Base-by-base conservation (phyloP, 306 rosid genomes). In the Cucurbita maxima region DNA sequence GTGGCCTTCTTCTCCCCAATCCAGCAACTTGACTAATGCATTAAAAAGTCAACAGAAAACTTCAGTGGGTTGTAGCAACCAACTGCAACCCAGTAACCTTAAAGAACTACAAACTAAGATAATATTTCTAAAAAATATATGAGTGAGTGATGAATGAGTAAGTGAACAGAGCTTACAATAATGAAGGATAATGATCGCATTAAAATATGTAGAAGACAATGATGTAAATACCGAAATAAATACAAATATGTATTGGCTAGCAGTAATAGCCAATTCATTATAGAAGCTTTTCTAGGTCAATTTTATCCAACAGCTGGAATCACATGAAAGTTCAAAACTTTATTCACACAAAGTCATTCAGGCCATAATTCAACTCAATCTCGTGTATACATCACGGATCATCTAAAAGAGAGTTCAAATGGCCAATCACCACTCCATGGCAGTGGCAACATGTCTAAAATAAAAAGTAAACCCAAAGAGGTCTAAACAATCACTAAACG, bases 1-100 rank as follows among this genome's bases (percentile, higher is more conserved):
- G 79, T 89, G 95, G 60, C 98, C 97, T 85, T 94, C 98, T 87
- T 94, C 98, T 38, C 97, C 98, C 98, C 97, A 94, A 48, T 94
- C 98, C 40, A 94, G 92, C 88, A 90, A 73, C 86, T 94, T 94
- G 59, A 94, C 98, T 94, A 80, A 78, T 16, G 58, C 81, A 79
- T 64, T 82, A 73, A 30, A 73, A 12, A 74, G 53, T 45, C 62
- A 72, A 75, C 64, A 63, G 76, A 79, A 16, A 16, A 34, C 56
- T 70, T 70, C 15, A 70, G 43, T 34, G 44, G 44, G 41, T 3
- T 20, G 43, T 57, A 30, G 50, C 54, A 20, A 58, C 44, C 53
- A 20, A 45, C 40, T 41, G 55, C 52, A 57, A 22, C 41, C 22
- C 56, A 15, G 43, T 37, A 43, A 41, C 53, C 22, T n/a, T 40